Evolutionary conservation across 2,329 filamentous ascomycete genomes (phyloP), one percentile per base, ranked within the genome.

Genomic region (Cercospora janseana): DNA sequence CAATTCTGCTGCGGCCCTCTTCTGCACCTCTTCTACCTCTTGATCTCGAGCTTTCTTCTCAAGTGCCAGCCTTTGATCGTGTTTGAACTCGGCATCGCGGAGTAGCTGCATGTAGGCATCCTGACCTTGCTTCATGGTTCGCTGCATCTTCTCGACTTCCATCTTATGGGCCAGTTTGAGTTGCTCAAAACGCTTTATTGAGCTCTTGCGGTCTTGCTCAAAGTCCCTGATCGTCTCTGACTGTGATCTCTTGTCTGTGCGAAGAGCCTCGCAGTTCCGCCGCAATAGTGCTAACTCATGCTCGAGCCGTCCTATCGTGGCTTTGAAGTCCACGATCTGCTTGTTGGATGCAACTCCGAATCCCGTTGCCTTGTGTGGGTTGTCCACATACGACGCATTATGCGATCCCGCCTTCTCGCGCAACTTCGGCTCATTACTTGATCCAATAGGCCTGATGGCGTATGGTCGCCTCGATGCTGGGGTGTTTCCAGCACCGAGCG

Each of bases 391-490:
- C 1, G 37, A 27, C 24, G 20, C 15, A 18, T 18, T 6, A 18
- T 15, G 6, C 20, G 12, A 9, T 4, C 16, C 6, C 4, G 18
- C 8, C 27, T 24, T 35, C 15, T 15, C 23, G 16, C 15, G 20
- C n/a, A 12, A 18, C 9, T 29, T 40, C 37, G 23, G 21, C 13
- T 6, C 20, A 24, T 9, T 35, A 18, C 18, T 12, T 2, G 37
- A 21, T n/a, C 46, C 46, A 4, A 49, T 27, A 7, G 10, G 24
- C 37, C 28, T 29, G 8, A 6, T 20, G n/a, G 46, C 46, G 27
- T 42, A 49, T 16, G 44, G 27, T 41, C 46, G 34, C 20, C 18
- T 37, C 8, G 21, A 34, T 15, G 46, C 46, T 20, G 46, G 46
- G 16, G 23, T 31, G 10, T 40, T 26, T 16, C 16, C 26, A 26